Percentiles rank a stretch among this genome's conserved stretches.
phyloP scores from a whole-genome alignment of 305 asterid species.

The Fraxinus velutina region DNA sequence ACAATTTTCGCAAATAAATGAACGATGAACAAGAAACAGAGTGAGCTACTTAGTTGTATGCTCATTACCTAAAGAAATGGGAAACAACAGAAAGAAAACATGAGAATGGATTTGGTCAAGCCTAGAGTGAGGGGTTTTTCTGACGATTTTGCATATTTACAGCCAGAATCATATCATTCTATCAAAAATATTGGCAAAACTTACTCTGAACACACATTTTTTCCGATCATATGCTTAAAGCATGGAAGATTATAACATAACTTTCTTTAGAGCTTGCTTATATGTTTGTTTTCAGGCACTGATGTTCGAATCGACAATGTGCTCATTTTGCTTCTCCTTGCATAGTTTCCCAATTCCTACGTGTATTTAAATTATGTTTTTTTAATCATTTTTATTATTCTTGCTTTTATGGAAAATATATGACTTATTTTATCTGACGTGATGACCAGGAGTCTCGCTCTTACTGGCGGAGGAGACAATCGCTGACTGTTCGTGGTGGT shows the following conservation, averaged over 20 bases:
- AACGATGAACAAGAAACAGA: background rate
- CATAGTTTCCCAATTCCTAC: background rate
- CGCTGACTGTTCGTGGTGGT: slow-evolving; percentile 35
- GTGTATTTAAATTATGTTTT: background rate
- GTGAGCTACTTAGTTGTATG: background rate
- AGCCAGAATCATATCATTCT: background rate
- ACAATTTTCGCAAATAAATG: background rate
- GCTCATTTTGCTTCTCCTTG: background rate
- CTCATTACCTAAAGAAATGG: background rate
- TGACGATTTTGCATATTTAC: background rate
- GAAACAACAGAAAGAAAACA: background rate
- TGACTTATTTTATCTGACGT: slow-evolving; percentile 20
- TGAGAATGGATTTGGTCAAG: background rate
- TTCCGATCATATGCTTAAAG: background rate
- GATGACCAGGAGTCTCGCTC: slow-evolving; percentile 45
- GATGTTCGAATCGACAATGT: background rate
- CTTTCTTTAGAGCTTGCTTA: background rate
- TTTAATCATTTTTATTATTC: background rate
- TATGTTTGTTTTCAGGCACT: background rate
- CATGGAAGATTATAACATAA: background rate
- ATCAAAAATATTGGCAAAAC: background rate
- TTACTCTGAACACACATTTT: background rate
- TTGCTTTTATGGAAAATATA: background rate
- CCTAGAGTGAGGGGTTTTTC: background rate
- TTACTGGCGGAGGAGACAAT: slow-evolving; percentile 43